Evolutionary conservation across 2,329 filamentous ascomycete genomes (phyloP), one percentile per base, ranked within the genome.

Genomic region (Cercospora sp.): DNA sequence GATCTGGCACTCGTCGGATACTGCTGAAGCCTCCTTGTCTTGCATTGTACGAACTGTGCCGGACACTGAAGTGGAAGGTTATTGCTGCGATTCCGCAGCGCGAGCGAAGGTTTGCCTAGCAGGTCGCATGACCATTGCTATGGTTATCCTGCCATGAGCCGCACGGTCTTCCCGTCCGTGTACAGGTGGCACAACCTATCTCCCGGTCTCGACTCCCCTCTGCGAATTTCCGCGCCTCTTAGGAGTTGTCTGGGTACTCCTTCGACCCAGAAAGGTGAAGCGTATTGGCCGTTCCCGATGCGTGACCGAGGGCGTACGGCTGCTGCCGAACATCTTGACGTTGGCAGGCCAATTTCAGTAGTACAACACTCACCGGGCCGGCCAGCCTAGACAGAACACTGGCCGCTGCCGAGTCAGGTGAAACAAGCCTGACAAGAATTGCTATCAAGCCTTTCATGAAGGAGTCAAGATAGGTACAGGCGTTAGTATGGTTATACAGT

Each of bases 71-170:
- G 24, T 61, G 34, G 1, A 26, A 30, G 37, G n/a, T 9, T 30
- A 13, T 21, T 9, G 18, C 12, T 26, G 34, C 21, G 57, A 40
- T 12, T 9, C 37, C 37, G 58, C 12, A 26, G 60, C 45, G 51
- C 18, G 59, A 45, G 24, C 60, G 60, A 62, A 62, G 37, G 51
- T 62, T n/a, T 62, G 26, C 60, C 60, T 28, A 37, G 28, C 16
- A 49, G 24, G 18, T 16, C 3, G 24, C 30, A 26, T 34, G 32
- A 34, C 12, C 32, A 34, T 34, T 34, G 32, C 10, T 34, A 34
- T 34, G 32, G 32, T 5, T 13, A 13, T 13, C 2, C 3, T 34
- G 32, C 32, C 12, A 5, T 34, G 12, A 13, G 12, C 2, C 12
- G 32, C 32, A 34, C 10, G 32, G 32, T 34, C 32, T 13, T 13